Evolutionary conservation across 768 basidiomycete genomes (phyloP).

Genomic region (Exidia glandulosa): DNA sequence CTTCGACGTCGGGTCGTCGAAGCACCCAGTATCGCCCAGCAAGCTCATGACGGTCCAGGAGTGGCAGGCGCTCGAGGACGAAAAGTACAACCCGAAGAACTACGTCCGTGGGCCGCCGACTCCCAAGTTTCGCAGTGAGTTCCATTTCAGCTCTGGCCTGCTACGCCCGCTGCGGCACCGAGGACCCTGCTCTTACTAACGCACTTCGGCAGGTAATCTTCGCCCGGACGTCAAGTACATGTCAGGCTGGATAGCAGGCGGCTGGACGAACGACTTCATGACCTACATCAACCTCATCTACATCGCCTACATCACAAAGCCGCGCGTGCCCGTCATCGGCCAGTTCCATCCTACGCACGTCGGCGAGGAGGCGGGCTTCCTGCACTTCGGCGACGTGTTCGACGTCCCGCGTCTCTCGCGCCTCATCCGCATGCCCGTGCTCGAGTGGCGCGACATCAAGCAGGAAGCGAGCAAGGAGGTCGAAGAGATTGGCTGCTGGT

Average conservation of each 20-base stretch:
- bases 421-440: slow-evolving; percentile 32
- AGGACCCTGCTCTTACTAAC: background rate
- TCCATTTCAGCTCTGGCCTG: too few relatives aligned
- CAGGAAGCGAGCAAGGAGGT: background rate
- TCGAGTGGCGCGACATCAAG: slow-evolving; percentile 52
- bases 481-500: slow-evolving; percentile 5
- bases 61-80: background rate
- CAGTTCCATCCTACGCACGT: slow-evolving; percentile 51
- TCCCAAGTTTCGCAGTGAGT: slow-evolving; percentile 41
- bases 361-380: slow-evolving; percentile 31
- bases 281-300: slow-evolving; percentile 56
- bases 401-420: slow-evolving; percentile 42
- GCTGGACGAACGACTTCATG: slow-evolving; percentile 78
- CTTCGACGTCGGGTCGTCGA: background rate
- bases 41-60: background rate
- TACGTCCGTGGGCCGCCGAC: slow-evolving; percentile 39
- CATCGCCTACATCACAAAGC: slow-evolving; percentile 40
- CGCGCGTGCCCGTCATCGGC: slow-evolving; percentile 46
- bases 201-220: slow-evolving; percentile 40
- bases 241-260: slow-evolving; percentile 66
- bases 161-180: background rate
- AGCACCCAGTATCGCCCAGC: background rate
- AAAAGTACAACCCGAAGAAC: background rate
- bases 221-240: slow-evolving; percentile 51
- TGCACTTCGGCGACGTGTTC: slow-evolving; percentile 49